Base-by-base conservation (phyloP, 2,329 filamentous ascomycete genomes). In the Trichoderma hamatum region DNA sequence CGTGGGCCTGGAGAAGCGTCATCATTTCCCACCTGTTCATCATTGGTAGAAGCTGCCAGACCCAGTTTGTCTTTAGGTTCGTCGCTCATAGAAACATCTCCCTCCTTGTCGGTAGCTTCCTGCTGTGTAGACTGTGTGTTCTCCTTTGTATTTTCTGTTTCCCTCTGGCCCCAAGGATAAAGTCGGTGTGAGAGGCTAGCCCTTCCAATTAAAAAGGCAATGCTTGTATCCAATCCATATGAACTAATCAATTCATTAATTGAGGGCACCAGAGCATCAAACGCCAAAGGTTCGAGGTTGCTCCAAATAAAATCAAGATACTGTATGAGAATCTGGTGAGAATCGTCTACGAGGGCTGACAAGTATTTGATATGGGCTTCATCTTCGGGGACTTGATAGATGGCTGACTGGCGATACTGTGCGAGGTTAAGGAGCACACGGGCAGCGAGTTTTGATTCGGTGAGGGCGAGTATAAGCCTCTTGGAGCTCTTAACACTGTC, bases 391-490 rank as follows among this genome's bases (percentile, higher is more conserved):
- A 90, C 82, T 51, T 89, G 89, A 80, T 91, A 96, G 28, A 96
- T 88, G 71, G 93, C 96, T n/a, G 91, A 89, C 76, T 96, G 90
- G 58, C 93, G 89, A 78, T 97, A 94, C 76, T 97, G 94, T 0
- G 94, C 92, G 73, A 99, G 90, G 55, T 94, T 91, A 73, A 98
- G 87, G n/a, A 99, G 86, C 2, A 98, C 85, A 70, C 93, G 91
- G 1, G 92, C 91, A 28, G 92, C 92, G 62, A 98, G 85, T 61
- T 89, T 89, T 0, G 91, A 91, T 26, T 94, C 90, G 3, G 90
- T 89, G 46, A 99, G 83, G 14, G 93, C 90, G 75, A 89, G 90
- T 77, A 97, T 89, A 2, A 99, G 84, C 28, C 95, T 89, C 74
- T 90, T 90, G 0, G 94, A 92, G 56, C 93, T 93, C 68, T 86